Percentiles rank a stretch among this genome's conserved stretches.
phyloP scores from a whole-genome alignment of 805 yeast species.

The Nakazawaea ambrosiae region DNA sequence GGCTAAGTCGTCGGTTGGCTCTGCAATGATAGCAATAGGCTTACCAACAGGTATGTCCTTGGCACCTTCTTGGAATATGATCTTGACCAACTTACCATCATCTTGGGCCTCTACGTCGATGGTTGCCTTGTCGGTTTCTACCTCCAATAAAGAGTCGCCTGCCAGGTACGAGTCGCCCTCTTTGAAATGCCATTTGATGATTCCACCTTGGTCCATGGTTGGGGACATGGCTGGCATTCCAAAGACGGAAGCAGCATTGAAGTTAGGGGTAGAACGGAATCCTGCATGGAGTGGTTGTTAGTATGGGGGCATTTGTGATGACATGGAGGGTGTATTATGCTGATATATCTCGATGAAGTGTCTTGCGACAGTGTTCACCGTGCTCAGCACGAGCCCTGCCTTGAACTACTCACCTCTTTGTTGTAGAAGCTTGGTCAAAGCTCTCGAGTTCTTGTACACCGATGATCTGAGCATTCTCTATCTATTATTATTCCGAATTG shows the following conservation, averaged over 20 bases:
- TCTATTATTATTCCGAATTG: no score
- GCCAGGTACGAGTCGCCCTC: constrained; percentile 66
- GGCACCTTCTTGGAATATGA: constrained; percentile 64
- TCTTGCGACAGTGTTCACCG: no score
- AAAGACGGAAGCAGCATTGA: constrained; percentile 40
- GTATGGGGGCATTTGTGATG: no score
- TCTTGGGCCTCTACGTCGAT: constrained; percentile 86
- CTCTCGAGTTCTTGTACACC: constrained; percentile 8
- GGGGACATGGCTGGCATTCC: constrained; percentile 99
- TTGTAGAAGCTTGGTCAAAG: constrained; percentile 3
- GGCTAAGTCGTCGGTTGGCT: constrained; percentile 74
- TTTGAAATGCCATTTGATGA: constrained; percentile 83
- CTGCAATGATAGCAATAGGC: constrained; percentile 86
- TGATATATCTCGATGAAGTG: not conserved
- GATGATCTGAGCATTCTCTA: not conserved
- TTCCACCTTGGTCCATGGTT: constrained; percentile 94
- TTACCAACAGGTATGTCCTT: constrained; percentile 78
- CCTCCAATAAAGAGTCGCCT: constrained; percentile 79
- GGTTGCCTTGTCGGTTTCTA: constrained; percentile 82
- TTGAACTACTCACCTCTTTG: constrained; percentile 6
- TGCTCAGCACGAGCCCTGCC: no score
- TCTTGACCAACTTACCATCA: constrained; percentile 84
- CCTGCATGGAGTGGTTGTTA: no score
- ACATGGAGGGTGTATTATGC: no score
- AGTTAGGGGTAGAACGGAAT: no score